Base-by-base conservation (phyloP, 108 stramenopile genomes). In the Pseudonitzschia pungens region DNA sequence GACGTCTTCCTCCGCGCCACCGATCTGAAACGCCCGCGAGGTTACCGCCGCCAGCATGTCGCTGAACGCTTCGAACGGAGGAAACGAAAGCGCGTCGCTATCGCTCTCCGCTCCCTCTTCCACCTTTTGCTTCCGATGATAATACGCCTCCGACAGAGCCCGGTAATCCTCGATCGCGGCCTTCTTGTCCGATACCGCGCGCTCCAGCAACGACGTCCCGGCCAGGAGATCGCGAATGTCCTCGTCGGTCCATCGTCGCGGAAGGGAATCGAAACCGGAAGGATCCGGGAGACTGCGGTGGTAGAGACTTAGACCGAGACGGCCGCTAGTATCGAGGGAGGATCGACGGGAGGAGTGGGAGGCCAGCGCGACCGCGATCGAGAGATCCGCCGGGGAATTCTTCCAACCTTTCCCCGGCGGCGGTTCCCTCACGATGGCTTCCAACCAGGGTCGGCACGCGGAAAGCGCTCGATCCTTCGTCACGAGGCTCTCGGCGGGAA, bases 1-100 rank as follows among this genome's bases (percentile, higher is more conserved):
- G 57, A 89, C 77, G 4, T 81, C 74, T 21, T 69, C 75, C 29
- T 83, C 84, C 20, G 68, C 51, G 33, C 27, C 53, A 8, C 48
- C 77, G 2, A 68, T 77, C 11, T 70, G 69, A 87, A 94, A 94
- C 12, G 87, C 93, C 24, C 93, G 86, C 27, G 89, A 90, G 0
- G 86, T 69, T 0, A 94, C 81, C 12, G 68, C 79, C 43, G 88
- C 84, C 63, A 92, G 70, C 87, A 86, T 87, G 67, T 76, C 62
- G 68, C 76, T 77, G 66, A 86, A 90, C 6, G 36, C 26, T 56
- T 88, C 83, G 56, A 80, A 83, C 15, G 88, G 80, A 45, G 92
- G 87, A 69, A 84, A 84, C 18, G 36, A 12, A 53, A 63, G 16
- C 29, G 54, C 58, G 20, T 26, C 68, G 20, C 21, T 8, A 36